A percentile compares a stretch with the other conserved stretches of the same genome.
Evolutionary conservation across 768 basidiomycete genomes (phyloP).

Genomic region (Plicaturopsis crispa): DNA sequence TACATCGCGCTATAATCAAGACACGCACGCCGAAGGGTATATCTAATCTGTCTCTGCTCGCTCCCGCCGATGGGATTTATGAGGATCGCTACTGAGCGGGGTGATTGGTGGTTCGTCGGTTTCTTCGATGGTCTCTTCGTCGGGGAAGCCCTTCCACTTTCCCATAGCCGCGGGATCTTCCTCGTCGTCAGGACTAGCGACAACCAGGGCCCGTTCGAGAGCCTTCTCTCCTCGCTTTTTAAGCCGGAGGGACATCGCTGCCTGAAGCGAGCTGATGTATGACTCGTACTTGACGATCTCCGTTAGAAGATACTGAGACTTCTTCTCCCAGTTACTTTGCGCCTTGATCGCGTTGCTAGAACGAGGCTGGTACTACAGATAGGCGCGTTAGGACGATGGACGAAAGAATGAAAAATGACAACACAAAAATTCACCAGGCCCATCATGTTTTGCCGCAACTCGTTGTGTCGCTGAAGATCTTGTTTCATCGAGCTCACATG

Average conservation of each 20-base stretch:
- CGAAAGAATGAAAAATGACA: neutral
- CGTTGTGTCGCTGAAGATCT: constrained; percentile 80
- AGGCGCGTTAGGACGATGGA: constrained; percentile 11
- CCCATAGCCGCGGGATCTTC: constrained; percentile 24
- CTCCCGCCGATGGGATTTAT: no score
- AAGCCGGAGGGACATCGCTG: constrained; percentile 76
- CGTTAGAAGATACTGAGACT: constrained; percentile 79
- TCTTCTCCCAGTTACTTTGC: constrained; percentile 87
- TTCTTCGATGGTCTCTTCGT: constrained; percentile 41
- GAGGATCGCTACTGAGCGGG: no score
- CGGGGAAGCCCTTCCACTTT: constrained; percentile 31
- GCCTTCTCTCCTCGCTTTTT: constrained; percentile 89
- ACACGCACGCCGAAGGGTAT: no score
- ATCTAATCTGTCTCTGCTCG: no score
- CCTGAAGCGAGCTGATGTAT: constrained; percentile 85
- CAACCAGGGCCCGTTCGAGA: constrained; percentile 49
- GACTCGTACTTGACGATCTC: constrained; percentile 96
- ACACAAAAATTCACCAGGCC: constrained; percentile 46
- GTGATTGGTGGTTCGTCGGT: constrained; percentile 34
- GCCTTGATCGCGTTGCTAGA: constrained; percentile 72
- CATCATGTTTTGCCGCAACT: constrained; percentile 76
- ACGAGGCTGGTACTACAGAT: constrained; percentile 68
- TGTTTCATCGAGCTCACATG: constrained; percentile 70
- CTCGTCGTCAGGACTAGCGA: constrained; percentile 18
- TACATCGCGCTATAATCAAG: no score